These are phyloP conservation scores for Rutstroemia sp. DNA, from an alignment of 2,329 filamentous ascomycete species.

Conservation along the genomic window DNA sequence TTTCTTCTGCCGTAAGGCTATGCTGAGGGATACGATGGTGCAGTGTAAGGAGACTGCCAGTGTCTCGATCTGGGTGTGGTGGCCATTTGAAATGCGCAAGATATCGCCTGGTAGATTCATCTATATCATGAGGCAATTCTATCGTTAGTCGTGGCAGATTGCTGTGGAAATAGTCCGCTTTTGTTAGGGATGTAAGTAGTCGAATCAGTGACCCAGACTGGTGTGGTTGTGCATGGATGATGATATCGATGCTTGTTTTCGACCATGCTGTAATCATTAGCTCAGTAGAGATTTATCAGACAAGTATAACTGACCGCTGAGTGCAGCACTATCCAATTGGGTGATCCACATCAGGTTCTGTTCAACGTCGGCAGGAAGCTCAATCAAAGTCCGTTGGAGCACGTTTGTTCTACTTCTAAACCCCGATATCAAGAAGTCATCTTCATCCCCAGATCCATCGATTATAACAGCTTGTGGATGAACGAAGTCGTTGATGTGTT, in stretches of 20 bases:
- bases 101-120: constrained; percentile 55
- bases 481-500: constrained; percentile 67
- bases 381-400: constrained; percentile 58
- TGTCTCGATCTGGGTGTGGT: constrained; percentile 33
- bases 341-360: constrained; percentile 70
- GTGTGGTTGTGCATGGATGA: constrained; percentile 66
- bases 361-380: constrained; percentile 57
- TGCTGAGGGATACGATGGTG: constrained; percentile 63
- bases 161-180: constrained; percentile 68
- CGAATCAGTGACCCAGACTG: constrained; percentile 70
- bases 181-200: constrained; percentile 66
- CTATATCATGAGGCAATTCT: constrained; percentile 68
- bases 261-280: constrained; percentile 59
- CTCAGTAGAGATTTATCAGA: constrained; percentile 6
- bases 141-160: constrained; percentile 70
- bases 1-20: constrained; percentile 57
- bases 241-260: constrained; percentile 67
- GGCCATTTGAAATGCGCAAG: constrained; percentile 64
- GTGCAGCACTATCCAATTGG: constrained; percentile 63
- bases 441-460: constrained; percentile 60
- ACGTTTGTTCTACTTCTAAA: constrained; percentile 47
- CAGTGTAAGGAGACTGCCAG: constrained; percentile 55
- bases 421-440: constrained; percentile 57
- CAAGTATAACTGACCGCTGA: constrained; percentile 45
- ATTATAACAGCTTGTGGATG: constrained; percentile 63